Evolutionary conservation across 495 filamentous ascomycete species (phyloP), one percentile per base, ranked within the genome.

Genomic region (Aspergillus ellipticus): DNA sequence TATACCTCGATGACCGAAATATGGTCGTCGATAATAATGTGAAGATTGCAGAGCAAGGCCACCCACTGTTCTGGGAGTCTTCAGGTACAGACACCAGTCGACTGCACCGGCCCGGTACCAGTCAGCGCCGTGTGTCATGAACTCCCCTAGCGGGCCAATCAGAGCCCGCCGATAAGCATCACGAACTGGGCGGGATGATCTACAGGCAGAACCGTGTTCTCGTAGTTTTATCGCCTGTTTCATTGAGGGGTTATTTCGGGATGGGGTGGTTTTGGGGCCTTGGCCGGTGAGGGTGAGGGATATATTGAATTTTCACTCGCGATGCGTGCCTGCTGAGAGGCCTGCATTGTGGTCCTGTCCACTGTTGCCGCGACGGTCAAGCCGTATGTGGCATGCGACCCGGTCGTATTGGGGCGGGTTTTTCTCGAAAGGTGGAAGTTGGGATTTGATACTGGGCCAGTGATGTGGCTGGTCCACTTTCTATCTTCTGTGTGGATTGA

Each of bases 61-160:
- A n/a, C n/a, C n/a, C n/a, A n/a, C n/a, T n/a, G n/a, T n/a, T n/a
- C n/a, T n/a, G n/a, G n/a, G n/a, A 28, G 24, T 28, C 24, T 28
- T 3, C 7, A 4, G 24, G 3, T 28, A 7, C 24, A 7, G 3
- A 28, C 24, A 3, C 7, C 4, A 28, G 4, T 7, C 24, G 24
- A 7, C 24, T 28, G 17, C 37, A 59, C 57, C 45, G 54, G 53
- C 31, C 55, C 55, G 54, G 53, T 17, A 53, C 55, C 48, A 74
- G 70, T 75, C 72, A 73, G 64, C 68, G 59, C 16, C 39, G 69
- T 75, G 68, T 72, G 72, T 75, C 72, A 75, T 60, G 54, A 33
- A 22, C 37, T 6, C 21, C 3, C 10, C 2, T 0, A n/a, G n/a
- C 24, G 49, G 33, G 33, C 72, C 70, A 75, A 75, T 73, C 35